These are phyloP conservation scores for Aegilops bicornis DNA, from an alignment of 176 grass and related monocot species.

Conservation along the genomic window DNA sequence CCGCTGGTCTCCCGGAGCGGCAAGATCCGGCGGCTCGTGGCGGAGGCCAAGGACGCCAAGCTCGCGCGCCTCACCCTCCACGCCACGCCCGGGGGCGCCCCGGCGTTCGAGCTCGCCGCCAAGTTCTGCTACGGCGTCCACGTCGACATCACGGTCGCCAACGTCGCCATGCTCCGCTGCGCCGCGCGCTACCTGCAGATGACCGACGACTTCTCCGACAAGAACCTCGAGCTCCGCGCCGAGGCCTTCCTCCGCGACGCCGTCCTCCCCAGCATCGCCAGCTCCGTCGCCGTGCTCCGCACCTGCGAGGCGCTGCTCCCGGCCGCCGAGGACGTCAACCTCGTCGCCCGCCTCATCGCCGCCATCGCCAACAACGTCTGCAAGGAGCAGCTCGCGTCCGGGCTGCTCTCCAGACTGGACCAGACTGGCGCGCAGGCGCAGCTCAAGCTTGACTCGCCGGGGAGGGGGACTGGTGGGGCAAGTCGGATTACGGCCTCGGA, in stretches of 20 bases:
- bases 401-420: constrained; percentile 73
- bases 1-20: constrained; percentile 90
- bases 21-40: constrained; percentile 74
- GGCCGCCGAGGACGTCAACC: constrained; percentile 62
- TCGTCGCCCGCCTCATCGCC: constrained; percentile 53
- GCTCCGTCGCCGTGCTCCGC: constrained; percentile 70
- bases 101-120: constrained; percentile 79
- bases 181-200: constrained; percentile 90
- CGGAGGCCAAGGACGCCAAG: constrained; percentile 72
- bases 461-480: constrained; percentile 91
- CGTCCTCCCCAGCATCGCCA: constrained; percentile 60
- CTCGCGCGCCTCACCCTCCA: constrained; percentile 64
- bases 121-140: constrained; percentile 94
- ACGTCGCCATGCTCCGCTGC: constrained; percentile 72
- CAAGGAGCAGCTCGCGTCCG: constrained; percentile 77
- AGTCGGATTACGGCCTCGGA: constrained; percentile 49
- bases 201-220: constrained; percentile 77
- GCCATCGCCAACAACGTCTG: constrained; percentile 75
- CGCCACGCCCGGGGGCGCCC: constrained; percentile 57
- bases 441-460: constrained; percentile 35
- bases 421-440: constrained; percentile 27
- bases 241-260: constrained; percentile 70
- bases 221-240: constrained; percentile 65
- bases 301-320: constrained; percentile 77
- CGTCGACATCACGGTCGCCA: constrained; percentile 62